Percentiles rank a stretch among this genome's conserved stretches.
These are phyloP conservation scores for Nicotiana sylvestris DNA, from an alignment of 257 asterid species.

Conservation along the genomic window DNA sequence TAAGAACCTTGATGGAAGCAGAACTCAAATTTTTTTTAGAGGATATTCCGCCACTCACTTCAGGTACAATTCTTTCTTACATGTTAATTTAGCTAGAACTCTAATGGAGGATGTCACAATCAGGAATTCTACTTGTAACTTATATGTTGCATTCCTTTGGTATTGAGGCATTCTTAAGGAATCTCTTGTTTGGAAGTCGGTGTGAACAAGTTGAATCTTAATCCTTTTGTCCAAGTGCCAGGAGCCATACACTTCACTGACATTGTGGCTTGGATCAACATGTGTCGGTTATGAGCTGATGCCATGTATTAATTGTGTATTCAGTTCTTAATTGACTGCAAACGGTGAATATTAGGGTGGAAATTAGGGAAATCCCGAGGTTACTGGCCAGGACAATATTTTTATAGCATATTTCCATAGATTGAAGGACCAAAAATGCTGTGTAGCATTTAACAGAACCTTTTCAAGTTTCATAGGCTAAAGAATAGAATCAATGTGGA, in stretches of 20 bases:
- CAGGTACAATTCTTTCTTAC: slow-evolving; percentile 44
- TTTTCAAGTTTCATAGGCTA: neutral
- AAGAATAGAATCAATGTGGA: neutral
- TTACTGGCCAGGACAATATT: neutral
- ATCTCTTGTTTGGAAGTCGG: neutral
- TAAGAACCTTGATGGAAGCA: slow-evolving; percentile 43
- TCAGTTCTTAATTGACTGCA: neutral
- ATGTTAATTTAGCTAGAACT: neutral
- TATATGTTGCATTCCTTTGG: neutral
- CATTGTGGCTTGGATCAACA: neutral
- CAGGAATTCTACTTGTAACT: neutral
- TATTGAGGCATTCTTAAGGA: neutral
- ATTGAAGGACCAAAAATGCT: neutral
- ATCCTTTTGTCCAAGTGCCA: neutral
- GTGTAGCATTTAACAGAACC: neutral
- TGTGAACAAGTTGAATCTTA: neutral
- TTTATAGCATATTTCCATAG: neutral
- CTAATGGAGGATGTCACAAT: neutral
- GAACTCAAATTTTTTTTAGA: slow-evolving; percentile 68
- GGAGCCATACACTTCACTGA: neutral
- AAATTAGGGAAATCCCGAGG: neutral
- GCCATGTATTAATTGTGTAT: neutral
- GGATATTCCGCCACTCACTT: slow-evolving; percentile 90
- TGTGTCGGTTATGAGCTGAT: neutral
- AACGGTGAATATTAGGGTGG: neutral